A percentile compares a stretch with the other conserved stretches of the same genome.
Evolutionary conservation across 139 green algal species (phyloP).

Genomic region (Chlorella sp.): DNA sequence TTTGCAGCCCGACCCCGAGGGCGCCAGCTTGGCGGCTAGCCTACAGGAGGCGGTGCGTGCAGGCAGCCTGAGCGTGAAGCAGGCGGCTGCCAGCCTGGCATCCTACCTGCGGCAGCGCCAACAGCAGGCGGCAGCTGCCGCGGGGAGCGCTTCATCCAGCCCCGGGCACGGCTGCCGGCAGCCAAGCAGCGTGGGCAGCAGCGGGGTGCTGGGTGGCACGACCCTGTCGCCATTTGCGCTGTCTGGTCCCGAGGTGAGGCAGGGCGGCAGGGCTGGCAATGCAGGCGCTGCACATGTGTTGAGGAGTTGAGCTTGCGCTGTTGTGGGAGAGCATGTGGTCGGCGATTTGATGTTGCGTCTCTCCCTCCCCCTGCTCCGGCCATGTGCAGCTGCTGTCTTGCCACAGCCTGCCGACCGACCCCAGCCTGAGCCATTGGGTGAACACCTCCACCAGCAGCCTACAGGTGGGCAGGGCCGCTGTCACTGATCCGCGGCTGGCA

Average conservation of each 20-base stretch:
- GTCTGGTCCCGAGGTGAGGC: no score
- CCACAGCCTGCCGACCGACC: slow-evolving; percentile 1
- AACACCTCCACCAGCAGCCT: not conserved
- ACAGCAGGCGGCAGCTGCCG: not conserved
- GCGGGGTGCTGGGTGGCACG: no score
- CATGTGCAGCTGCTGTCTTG: not conserved
- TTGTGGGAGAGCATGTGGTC: no score
- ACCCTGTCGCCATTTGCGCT: no score
- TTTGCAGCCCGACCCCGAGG: slow-evolving; percentile 12
- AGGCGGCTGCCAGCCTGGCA: slow-evolving; percentile 31
- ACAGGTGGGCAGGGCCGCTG: not conserved
- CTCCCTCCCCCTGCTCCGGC: not conserved
- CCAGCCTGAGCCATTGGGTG: slow-evolving; percentile 23
- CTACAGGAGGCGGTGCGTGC: slow-evolving; percentile 32
- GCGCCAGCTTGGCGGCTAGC: slow-evolving; percentile 23
- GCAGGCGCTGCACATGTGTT: no score
- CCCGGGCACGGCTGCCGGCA: not conserved
- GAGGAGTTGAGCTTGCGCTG: no score
- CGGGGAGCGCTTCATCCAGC: slow-evolving; percentile 16
- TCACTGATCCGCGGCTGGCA: not conserved
- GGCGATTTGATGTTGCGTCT: no score
- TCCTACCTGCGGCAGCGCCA: slow-evolving; percentile 37
- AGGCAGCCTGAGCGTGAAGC: slow-evolving; percentile 38
- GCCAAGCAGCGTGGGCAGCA: slow-evolving; percentile 18
- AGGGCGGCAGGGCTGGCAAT: no score